Conservation (phyloP, 441 rosid species). For the Melastoma candidum region DNA sequence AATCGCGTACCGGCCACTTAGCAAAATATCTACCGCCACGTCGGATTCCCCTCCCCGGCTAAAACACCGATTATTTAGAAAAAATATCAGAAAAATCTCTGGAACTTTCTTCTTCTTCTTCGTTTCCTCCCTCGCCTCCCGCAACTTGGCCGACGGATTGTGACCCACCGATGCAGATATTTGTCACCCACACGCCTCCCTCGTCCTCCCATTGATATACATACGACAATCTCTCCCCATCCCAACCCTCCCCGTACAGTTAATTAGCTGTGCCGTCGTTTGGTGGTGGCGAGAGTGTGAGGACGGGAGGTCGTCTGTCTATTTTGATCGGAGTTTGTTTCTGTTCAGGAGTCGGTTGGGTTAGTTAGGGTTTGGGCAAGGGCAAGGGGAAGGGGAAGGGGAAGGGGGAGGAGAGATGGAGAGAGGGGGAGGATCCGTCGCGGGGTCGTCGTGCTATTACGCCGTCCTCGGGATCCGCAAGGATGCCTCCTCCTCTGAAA, state of each 20-base stretch:
- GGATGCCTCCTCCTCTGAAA: slow-evolving; percentile 57
- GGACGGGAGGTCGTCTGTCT: too few relatives aligned
- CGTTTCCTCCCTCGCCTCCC: neutral
- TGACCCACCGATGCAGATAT: slow-evolving; percentile 21
- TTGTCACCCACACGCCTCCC: slow-evolving; percentile 2
- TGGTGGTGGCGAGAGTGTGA: too few relatives aligned
- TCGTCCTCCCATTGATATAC: too few relatives aligned
- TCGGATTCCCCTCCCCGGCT: neutral
- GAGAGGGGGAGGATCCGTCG: slow-evolving; percentile 49
- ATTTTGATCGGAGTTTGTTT: too few relatives aligned
- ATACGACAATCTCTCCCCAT: too few relatives aligned
- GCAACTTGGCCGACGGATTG: neutral
- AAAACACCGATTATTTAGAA: neutral
- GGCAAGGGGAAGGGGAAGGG: neutral
- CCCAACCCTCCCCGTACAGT: too few relatives aligned
- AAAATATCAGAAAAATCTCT: slow-evolving; percentile 19
- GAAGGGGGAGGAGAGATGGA: slow-evolving; percentile 29
- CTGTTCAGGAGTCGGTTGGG: too few relatives aligned
- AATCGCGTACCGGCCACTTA: neutral
- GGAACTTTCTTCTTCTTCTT: slow-evolving; percentile 22
- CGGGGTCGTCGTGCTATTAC: slow-evolving; percentile 62
- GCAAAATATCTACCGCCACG: slow-evolving; percentile 34
- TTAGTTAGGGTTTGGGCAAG: too few relatives aligned
- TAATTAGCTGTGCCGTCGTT: too few relatives aligned
- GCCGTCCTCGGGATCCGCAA: slow-evolving; percentile 51